Percentiles rank a stretch among this genome's conserved stretches.
Conservation (phyloP, 768 basidiomycete genomes). For the Lanmaoa pseudosensibilis region DNA sequence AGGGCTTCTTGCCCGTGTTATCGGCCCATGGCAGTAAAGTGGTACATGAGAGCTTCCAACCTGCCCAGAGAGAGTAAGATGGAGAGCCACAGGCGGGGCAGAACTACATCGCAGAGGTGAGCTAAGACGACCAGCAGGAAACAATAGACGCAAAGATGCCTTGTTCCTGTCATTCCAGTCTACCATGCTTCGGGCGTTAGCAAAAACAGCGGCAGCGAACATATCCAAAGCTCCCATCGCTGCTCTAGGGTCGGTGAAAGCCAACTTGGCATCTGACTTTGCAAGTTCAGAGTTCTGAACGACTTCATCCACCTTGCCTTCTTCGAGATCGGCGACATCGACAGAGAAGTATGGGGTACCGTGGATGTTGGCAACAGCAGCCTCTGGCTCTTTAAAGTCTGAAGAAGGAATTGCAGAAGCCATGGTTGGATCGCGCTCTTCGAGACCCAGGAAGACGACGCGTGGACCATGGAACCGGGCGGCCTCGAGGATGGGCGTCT, state of each 20-base stretch:
- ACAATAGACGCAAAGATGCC: constrained; percentile 38
- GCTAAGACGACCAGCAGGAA: not conserved
- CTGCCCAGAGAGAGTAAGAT: constrained; percentile 87
- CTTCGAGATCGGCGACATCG: constrained; percentile 59
- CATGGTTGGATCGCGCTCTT: constrained; percentile 51
- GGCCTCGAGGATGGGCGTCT: constrained; percentile 45
- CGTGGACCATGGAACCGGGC: constrained; percentile 58
- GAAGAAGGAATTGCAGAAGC: constrained; percentile 60
- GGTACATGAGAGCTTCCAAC: constrained; percentile 89
- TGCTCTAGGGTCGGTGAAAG: constrained; percentile 67
- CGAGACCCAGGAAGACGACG: constrained; percentile 79
- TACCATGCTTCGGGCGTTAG: constrained; percentile 73
- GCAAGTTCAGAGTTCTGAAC: constrained; percentile 39
- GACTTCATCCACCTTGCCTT: constrained; percentile 44
- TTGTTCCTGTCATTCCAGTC: constrained; percentile 95
- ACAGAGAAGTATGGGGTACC: constrained; percentile 88
- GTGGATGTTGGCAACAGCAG: constrained; percentile 56
- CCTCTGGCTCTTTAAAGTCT: constrained; percentile 58
- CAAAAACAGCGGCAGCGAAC: constrained; percentile 75
- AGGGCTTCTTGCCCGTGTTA: constrained; percentile 60
- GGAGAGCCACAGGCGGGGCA: constrained; percentile 85
- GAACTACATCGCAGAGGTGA: constrained; percentile 50
- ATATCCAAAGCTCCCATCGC: constrained; percentile 55
- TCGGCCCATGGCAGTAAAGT: constrained; percentile 75
- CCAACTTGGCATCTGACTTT: constrained; percentile 41